These are phyloP conservation scores for Entomortierella beljakovae DNA, from an alignment of 192 early-diverging fungal species.

Conservation along the genomic window DNA sequence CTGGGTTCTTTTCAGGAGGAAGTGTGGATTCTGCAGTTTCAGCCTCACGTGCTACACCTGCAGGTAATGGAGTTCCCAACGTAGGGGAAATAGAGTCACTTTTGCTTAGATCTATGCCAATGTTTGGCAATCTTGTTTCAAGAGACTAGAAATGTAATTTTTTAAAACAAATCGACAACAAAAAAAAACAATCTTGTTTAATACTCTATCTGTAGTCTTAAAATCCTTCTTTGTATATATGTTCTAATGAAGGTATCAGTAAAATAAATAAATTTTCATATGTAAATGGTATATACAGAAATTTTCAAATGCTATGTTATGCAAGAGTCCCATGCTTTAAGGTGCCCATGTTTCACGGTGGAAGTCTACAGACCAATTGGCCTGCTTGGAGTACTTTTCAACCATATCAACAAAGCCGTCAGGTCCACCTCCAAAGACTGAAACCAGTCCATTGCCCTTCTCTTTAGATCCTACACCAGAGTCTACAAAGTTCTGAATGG, in stretches of 20 bases:
- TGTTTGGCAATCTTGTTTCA: slow-evolving; percentile 52
- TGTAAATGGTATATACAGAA: too few species aligned
- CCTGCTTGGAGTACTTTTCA: slow-evolving; percentile 41
- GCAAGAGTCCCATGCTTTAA: too few species aligned
- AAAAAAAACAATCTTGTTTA: background rate
- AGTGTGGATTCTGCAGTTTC: background rate
- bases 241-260: too few species aligned
- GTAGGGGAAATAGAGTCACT: slow-evolving; percentile 46
- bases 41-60: background rate
- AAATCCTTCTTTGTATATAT: background rate
- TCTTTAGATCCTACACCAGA: slow-evolving; percentile 48
- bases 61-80: slow-evolving; percentile 10
- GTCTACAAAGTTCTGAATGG: slow-evolving; percentile 43
- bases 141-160: slow-evolving; percentile 10
- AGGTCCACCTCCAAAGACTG: slow-evolving; percentile 53
- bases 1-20: slow-evolving; percentile 30
- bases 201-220: background rate
- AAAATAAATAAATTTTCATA: too few species aligned
- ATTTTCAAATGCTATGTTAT: too few species aligned
- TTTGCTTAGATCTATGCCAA: slow-evolving; percentile 47
- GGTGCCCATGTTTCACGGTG: slow-evolving; percentile 55
- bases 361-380: slow-evolving; percentile 48
- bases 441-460: slow-evolving; percentile 38
- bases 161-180: too few species aligned
- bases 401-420: slow-evolving; percentile 53